phyloP scores from a whole-genome alignment of 139 green algal genomes.

The Asterochloris sp. region DNA sequence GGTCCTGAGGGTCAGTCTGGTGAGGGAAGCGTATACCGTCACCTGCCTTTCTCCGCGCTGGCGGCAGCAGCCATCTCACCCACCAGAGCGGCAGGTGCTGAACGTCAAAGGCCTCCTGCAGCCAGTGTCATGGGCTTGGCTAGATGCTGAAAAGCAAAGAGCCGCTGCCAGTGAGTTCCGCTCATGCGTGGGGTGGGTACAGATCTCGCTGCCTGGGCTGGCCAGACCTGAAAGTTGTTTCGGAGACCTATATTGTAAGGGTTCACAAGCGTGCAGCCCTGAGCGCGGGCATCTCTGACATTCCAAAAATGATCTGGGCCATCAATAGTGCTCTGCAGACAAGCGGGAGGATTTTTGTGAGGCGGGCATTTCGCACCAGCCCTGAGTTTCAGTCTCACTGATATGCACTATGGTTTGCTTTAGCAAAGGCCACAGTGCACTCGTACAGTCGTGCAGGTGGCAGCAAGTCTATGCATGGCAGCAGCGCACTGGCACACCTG shows the following conservation, averaged over 20 bases:
- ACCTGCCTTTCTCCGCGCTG: not conserved
- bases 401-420: not conserved
- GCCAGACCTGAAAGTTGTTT: constrained; percentile 4
- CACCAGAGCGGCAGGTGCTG: not conserved
- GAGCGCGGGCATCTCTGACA: not conserved
- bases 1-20: no score
- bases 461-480: not conserved
- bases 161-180: not conserved
- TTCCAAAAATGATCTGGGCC: not conserved
- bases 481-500: not conserved
- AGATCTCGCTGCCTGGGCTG: not conserved
- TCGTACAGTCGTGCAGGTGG: not conserved
- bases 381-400: not conserved
- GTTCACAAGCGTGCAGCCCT: not conserved
- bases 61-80: constrained; percentile 7
- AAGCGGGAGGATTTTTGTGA: not conserved
- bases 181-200: not conserved
- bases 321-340: constrained; percentile 14
- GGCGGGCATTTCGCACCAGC: not conserved
- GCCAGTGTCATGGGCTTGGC: not conserved
- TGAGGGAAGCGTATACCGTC: constrained; percentile 11
- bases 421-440: not conserved
- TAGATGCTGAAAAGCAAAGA: not conserved
- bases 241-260: constrained; percentile 3
- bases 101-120: constrained; percentile 6